phyloP scores from a whole-genome alignment of 345 rosid species.

The Citrus medica region DNA sequence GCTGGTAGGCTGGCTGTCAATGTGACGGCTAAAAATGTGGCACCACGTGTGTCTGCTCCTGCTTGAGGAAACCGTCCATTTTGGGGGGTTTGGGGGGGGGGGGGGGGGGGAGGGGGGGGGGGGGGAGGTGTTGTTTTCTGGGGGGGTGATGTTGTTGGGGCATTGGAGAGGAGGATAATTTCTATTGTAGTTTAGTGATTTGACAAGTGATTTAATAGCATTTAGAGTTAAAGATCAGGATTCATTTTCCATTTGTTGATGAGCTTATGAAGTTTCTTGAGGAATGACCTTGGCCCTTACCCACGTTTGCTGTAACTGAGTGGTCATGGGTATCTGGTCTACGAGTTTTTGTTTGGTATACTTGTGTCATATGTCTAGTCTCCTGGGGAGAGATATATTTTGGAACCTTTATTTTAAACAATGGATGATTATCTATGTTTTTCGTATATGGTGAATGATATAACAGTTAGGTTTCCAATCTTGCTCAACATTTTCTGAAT shows the following conservation, averaged over 20 bases:
- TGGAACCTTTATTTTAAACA: neutral
- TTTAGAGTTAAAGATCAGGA: neutral
- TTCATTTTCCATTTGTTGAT: neutral
- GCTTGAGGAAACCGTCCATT: conserved; percentile 28
- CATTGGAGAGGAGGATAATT: conserved; percentile 1
- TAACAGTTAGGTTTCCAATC: neutral
- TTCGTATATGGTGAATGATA: neutral
- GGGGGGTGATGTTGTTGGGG: neutral
- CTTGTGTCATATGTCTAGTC: neutral
- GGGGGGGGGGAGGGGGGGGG: too few species aligned
- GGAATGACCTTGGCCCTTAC: neutral
- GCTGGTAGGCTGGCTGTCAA: conserved; percentile 31
- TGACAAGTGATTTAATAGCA: conserved; percentile 2
- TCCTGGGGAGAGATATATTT: neutral
- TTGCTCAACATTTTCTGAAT: too few species aligned
- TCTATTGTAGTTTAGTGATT: conserved; percentile 9
- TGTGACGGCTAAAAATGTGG: conserved; percentile 34
- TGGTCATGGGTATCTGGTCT: neutral
- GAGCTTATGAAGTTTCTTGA: neutral
- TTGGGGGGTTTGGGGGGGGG: too few species aligned
- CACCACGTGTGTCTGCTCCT: conserved; percentile 49
- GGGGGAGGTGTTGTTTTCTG: too few species aligned
- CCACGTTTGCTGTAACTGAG: neutral
- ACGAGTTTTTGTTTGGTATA: conserved; percentile 2
- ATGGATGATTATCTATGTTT: neutral